These are phyloP conservation scores for Trypethelium eluteriae DNA, from an alignment of 495 filamentous ascomycete genomes.

Conservation along the genomic window DNA sequence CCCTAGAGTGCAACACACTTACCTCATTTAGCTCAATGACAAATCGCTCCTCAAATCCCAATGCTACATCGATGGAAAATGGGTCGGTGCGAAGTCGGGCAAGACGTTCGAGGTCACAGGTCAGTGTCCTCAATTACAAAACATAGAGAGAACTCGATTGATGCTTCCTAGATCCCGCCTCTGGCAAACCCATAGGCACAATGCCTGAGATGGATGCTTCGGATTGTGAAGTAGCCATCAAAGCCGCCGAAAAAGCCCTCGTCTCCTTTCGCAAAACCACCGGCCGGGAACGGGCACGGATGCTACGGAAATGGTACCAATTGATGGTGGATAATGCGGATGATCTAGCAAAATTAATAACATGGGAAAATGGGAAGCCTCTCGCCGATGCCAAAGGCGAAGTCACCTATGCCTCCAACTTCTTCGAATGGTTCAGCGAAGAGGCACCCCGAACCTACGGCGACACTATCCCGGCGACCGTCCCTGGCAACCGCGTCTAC, in stretches of 20 bases:
- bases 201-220: slow-evolving; percentile 70
- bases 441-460: slow-evolving; percentile 65
- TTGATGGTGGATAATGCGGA: slow-evolving; percentile 80
- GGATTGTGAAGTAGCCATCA: slow-evolving; percentile 73
- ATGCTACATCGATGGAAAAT: slow-evolving; percentile 39
- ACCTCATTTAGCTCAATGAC: slow-evolving; percentile 32
- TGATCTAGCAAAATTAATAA: slow-evolving; percentile 84
- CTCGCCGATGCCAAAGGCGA: slow-evolving; percentile 62
- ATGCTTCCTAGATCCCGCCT: slow-evolving; percentile 60
- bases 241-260: slow-evolving; percentile 67
- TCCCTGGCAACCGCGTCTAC: slow-evolving; percentile 39
- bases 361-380: slow-evolving; percentile 68
- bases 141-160: neutral
- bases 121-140: slow-evolving; percentile 13
- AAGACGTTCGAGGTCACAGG: slow-evolving; percentile 41
- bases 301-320: slow-evolving; percentile 86
- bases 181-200: slow-evolving; percentile 68
- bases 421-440: slow-evolving; percentile 74
- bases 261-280: slow-evolving; percentile 60
- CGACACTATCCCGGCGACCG: slow-evolving; percentile 56
- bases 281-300: slow-evolving; percentile 64
- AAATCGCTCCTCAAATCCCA: slow-evolving; percentile 37
- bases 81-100: slow-evolving; percentile 38
- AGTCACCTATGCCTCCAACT: slow-evolving; percentile 62
- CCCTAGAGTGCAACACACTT: neutral